phyloP scores from a whole-genome alignment of 108 stramenopile genomes.

The Cyclotella cryptica region DNA sequence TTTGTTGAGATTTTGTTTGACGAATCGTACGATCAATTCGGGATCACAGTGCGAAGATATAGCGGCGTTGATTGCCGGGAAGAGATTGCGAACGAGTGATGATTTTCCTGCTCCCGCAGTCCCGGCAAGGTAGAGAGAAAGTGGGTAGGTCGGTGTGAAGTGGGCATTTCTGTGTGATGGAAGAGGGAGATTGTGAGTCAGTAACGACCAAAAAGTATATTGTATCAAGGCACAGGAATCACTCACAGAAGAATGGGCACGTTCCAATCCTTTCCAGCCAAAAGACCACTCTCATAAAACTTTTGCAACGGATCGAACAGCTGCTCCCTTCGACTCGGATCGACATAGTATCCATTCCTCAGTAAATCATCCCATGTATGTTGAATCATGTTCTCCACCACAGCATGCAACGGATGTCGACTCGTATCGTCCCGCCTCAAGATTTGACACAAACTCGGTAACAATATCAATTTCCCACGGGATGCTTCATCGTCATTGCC shows the following conservation, averaged over 20 bases:
- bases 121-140: conserved; percentile 72
- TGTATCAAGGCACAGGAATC: not conserved
- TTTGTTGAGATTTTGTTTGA: conserved; percentile 85
- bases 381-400: conserved; percentile 57
- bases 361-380: conserved; percentile 62
- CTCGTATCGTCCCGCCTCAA: conserved; percentile 17
- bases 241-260: conserved; percentile 51
- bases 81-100: conserved; percentile 59
- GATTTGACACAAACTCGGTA: conserved; percentile 47
- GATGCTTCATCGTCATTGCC: conserved; percentile 42
- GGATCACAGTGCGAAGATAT: conserved; percentile 62
- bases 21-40: conserved; percentile 67
- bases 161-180: conserved; percentile 54
- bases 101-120: conserved; percentile 74
- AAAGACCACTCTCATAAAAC: conserved; percentile 49
- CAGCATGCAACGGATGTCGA: conserved; percentile 14
- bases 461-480: conserved; percentile 49
- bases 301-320: conserved; percentile 28
- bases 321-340: conserved; percentile 38
- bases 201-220: no score
- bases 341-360: conserved; percentile 58
- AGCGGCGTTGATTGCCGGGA: conserved; percentile 56
- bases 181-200: no score
- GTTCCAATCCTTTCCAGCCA: conserved; percentile 38
- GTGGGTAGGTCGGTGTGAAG: conserved; percentile 62